Evolutionary conservation across 2,329 filamentous ascomycete genomes (phyloP).

Genomic region (Colletotrichum tabaci): DNA sequence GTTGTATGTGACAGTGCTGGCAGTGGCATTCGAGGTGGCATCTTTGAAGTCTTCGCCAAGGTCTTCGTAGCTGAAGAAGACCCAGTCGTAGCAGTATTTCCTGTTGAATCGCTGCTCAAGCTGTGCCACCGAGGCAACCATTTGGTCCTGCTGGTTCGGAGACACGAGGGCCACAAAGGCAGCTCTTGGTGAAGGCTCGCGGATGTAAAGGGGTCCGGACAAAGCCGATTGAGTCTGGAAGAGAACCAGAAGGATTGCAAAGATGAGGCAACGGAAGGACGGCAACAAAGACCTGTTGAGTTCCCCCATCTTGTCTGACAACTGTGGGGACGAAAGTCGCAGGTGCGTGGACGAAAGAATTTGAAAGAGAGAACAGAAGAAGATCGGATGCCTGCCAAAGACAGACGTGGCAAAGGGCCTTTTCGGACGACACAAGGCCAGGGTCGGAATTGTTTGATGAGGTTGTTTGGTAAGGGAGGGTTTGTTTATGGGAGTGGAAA

Average conservation of each 20-base stretch:
- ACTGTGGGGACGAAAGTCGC: background rate
- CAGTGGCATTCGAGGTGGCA: slow-evolving; percentile 76
- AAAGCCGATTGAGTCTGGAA: background rate
- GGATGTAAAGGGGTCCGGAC: slow-evolving; percentile 21
- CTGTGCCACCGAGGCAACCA: slow-evolving; percentile 80
- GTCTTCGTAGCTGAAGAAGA: slow-evolving; percentile 87
- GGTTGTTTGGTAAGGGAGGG: background rate
- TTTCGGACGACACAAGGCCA: background rate
- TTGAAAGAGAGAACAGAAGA: background rate
- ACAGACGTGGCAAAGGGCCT: background rate
- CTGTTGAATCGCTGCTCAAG: slow-evolving; percentile 74
- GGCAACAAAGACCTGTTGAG: background rate
- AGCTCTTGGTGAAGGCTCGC: slow-evolving; percentile 50
- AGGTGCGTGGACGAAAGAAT: too few relatives aligned
- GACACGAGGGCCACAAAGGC: slow-evolving; percentile 77
- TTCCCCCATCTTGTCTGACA: slow-evolving; percentile 16
- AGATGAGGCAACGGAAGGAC: background rate
- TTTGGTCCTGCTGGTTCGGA: slow-evolving; percentile 77
- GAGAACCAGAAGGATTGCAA: background rate
- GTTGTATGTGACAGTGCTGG: slow-evolving; percentile 80
- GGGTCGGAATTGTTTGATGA: slow-evolving; percentile 1
- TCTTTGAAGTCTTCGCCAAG: slow-evolving; percentile 85
- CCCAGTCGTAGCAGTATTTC: slow-evolving; percentile 89
- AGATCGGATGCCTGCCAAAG: background rate
- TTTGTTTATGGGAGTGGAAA: background rate